Percentiles rank a stretch among this genome's conserved stretches.
Evolutionary conservation across 805 yeast genomes (phyloP).

Genomic region (Blastobotrys terrestris): DNA sequence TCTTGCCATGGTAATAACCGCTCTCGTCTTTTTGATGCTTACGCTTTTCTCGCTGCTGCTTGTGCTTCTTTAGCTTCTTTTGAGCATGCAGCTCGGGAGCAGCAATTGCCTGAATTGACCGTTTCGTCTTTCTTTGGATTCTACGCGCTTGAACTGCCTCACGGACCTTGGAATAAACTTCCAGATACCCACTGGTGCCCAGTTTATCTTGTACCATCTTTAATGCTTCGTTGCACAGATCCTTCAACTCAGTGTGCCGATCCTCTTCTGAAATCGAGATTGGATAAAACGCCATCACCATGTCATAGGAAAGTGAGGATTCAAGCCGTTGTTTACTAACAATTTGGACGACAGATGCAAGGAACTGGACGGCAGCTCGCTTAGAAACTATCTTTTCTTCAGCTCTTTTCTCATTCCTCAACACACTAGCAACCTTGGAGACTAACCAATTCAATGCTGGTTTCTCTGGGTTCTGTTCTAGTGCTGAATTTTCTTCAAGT

Average conservation of each 20-base stretch:
- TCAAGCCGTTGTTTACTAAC: slow-evolving; percentile 38
- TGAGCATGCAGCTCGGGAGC: slow-evolving; percentile 81
- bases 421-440: slow-evolving; percentile 51
- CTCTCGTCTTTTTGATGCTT: slow-evolving; percentile 67
- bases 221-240: slow-evolving; percentile 58
- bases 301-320: slow-evolving; percentile 37
- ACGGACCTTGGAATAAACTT: slow-evolving; percentile 57
- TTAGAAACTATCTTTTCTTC: slow-evolving; percentile 53
- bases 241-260: slow-evolving; percentile 38
- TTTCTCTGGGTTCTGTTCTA: slow-evolving; percentile 25
- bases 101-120: slow-evolving; percentile 66
- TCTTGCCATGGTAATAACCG: slow-evolving; percentile 63
- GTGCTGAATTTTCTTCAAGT: slow-evolving; percentile 27
- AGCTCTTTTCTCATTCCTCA: slow-evolving; percentile 60
- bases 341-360: slow-evolving; percentile 58
- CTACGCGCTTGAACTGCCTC: slow-evolving; percentile 55
- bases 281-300: slow-evolving; percentile 48
- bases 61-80: slow-evolving; percentile 71
- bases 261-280: slow-evolving; percentile 19
- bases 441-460: slow-evolving; percentile 56
- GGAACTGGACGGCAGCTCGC: slow-evolving; percentile 59
- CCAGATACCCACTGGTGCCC: slow-evolving; percentile 65
- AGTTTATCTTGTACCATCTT: slow-evolving; percentile 59
- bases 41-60: slow-evolving; percentile 68
- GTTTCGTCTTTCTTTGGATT: slow-evolving; percentile 65